Evolutionary conservation across 257 asterid genomes (phyloP).

Genomic region (Fraxinus anomala): DNA sequence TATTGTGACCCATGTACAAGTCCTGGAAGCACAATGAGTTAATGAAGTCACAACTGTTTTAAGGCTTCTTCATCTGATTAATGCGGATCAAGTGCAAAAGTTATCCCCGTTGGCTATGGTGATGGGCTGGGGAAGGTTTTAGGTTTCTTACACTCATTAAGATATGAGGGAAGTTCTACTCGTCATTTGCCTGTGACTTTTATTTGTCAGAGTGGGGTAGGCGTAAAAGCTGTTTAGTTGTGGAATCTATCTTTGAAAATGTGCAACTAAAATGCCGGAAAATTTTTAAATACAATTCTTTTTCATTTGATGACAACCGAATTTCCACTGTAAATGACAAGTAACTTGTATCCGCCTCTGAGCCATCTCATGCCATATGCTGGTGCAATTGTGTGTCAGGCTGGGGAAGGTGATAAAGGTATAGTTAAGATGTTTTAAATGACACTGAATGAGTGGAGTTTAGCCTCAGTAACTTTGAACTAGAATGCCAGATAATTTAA

Average conservation of each 20-base stretch:
- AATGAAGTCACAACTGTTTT: constrained; percentile 8
- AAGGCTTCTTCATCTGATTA: constrained; percentile 4
- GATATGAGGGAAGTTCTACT: neutral
- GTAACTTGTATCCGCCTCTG: neutral
- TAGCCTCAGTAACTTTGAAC: constrained; percentile 2
- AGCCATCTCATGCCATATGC: constrained; percentile 10
- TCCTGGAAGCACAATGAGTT: constrained; percentile 15
- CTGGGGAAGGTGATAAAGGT: constrained; percentile 3
- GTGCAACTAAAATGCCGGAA: neutral
- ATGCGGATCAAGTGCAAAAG: neutral
- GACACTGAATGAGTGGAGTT: constrained; percentile 10
- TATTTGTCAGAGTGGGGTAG: neutral
- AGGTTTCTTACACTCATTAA: neutral
- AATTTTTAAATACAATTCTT: neutral
- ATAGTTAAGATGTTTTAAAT: constrained; percentile 2
- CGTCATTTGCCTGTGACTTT: neutral
- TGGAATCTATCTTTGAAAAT: neutral
- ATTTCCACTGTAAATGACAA: neutral
- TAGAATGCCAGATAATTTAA: constrained; percentile 1
- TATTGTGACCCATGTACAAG: constrained; percentile 10
- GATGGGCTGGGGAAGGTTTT: constrained; percentile 15
- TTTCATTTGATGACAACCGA: neutral
- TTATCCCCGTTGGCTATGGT: neutral
- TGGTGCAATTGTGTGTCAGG: constrained; percentile 18
- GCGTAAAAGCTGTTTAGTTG: neutral